These are phyloP conservation scores for Aspergillus neoniger DNA, from an alignment of 2,329 filamentous ascomycete genomes.

Conservation along the genomic window DNA sequence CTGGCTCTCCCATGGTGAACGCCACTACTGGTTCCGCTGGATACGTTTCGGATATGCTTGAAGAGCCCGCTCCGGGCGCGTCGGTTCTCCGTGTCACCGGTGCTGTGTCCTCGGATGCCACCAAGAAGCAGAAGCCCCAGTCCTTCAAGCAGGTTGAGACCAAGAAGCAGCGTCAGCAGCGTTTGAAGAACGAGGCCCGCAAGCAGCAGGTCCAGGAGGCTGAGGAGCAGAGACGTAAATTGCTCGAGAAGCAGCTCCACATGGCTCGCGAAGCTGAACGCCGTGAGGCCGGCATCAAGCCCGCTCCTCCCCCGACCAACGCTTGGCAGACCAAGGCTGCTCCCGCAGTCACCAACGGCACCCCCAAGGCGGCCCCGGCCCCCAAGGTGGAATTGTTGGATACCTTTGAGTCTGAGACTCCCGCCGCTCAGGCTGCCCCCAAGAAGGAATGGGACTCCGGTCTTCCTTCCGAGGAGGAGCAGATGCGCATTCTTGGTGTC, in stretches of 20 bases:
- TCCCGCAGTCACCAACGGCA: constrained; percentile 26
- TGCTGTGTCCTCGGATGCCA: constrained; percentile 52
- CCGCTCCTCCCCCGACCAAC: constrained; percentile 48
- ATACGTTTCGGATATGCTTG: constrained; percentile 90
- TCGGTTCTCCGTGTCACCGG: constrained; percentile 78
- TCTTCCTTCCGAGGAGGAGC: constrained; percentile 62
- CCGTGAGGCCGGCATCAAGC: constrained; percentile 63
- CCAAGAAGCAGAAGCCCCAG: constrained; percentile 61
- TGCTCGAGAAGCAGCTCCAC: constrained; percentile 81
- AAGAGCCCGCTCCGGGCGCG: constrained; percentile 67
- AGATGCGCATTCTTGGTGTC: constrained; percentile 55
- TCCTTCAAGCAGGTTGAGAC: constrained; percentile 70
- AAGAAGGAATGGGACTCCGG: constrained; percentile 48
- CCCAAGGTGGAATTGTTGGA: constrained; percentile 41
- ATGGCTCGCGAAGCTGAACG: constrained; percentile 80
- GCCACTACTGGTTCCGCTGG: constrained; percentile 50
- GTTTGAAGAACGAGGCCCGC: constrained; percentile 79
- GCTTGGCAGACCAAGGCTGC: constrained; percentile 54
- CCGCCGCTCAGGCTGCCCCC: constrained; percentile 19
- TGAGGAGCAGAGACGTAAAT: constrained; percentile 73
- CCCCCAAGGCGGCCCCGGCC: constrained; percentile 20
- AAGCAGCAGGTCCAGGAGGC: constrained; percentile 74
- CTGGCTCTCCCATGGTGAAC: constrained; percentile 63
- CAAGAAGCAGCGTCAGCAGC: constrained; percentile 95
- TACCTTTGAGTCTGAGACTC: constrained; percentile 42